Conservation (phyloP, 768 basidiomycete species). For the Termitomyces sp. region DNA sequence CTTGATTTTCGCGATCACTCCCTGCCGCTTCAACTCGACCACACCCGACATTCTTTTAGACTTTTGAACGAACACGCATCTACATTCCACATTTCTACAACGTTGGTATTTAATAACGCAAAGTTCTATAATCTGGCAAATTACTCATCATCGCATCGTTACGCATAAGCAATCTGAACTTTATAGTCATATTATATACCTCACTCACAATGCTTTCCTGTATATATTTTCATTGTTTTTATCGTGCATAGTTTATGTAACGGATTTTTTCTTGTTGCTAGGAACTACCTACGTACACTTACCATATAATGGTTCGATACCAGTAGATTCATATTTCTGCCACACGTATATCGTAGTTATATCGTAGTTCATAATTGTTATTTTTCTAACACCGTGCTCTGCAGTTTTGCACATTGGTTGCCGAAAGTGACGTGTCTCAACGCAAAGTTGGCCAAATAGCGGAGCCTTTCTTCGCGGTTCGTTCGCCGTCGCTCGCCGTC, state of each 20-base stretch:
- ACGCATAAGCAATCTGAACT: conserved; percentile 12
- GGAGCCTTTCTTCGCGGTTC: no score
- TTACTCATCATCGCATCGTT: neutral
- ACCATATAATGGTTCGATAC: neutral
- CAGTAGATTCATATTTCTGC: neutral
- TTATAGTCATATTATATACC: conserved; percentile 27
- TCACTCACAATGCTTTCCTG: conserved; percentile 14
- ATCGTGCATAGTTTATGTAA: conserved; percentile 10
- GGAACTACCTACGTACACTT: conserved; percentile 12
- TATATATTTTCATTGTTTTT: conserved; percentile 14
- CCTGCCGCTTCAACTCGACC: conserved; percentile 11
- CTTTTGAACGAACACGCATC: no score
- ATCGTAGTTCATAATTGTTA: conserved; percentile 1
- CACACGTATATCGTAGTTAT: conserved; percentile 5
- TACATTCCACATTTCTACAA: no score
- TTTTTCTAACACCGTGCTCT: neutral
- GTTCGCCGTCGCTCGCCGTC: conserved; percentile 7
- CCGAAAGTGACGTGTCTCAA: conserved; percentile 31
- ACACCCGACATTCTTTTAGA: conserved; percentile 20
- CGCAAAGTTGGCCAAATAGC: conserved; percentile 37
- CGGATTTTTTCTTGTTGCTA: neutral
- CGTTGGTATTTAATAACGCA: no score
- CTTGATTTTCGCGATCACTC: conserved; percentile 14
- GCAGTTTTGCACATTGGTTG: neutral
- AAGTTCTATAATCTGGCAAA: neutral